Evolutionary conservation across 2,329 filamentous ascomycete genomes (phyloP).

Genomic region (Xylaria sp.): DNA sequence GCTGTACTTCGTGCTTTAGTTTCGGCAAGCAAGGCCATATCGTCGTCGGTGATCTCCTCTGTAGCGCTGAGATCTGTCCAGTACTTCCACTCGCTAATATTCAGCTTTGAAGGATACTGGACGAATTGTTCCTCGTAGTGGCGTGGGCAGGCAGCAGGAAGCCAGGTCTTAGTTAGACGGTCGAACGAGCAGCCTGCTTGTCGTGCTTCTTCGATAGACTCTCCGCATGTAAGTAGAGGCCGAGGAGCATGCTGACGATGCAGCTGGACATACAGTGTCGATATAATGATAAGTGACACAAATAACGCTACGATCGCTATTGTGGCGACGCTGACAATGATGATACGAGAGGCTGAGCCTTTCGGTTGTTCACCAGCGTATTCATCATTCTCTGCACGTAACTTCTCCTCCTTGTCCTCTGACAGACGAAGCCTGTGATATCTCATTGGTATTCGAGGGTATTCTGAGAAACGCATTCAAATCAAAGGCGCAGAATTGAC

Average conservation of each 20-base stretch:
- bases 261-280: constrained; percentile 19
- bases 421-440: constrained; percentile 23
- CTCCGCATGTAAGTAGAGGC: constrained; percentile 25
- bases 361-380: not conserved
- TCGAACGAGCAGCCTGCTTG: constrained; percentile 29
- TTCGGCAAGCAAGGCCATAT: constrained; percentile 26
- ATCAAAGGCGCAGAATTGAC: not conserved
- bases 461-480: constrained; percentile 8
- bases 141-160: constrained; percentile 19
- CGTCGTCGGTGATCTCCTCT: constrained; percentile 29
- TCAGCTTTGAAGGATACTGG: constrained; percentile 7
- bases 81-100: constrained; percentile 29
- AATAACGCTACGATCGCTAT: constrained; percentile 9
- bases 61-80: constrained; percentile 19
- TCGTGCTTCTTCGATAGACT: constrained; percentile 19
- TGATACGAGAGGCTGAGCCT: not conserved
- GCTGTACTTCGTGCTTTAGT: not conserved
- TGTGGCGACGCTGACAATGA: not conserved
- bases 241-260: constrained; percentile 13
- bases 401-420: constrained; percentile 17
- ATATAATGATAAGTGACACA: constrained; percentile 14
- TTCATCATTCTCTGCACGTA: not conserved
- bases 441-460: not conserved
- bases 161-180: constrained; percentile 33
- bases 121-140: constrained; percentile 28